Base-by-base conservation (phyloP, 257 asterid species). In the Ilex aquifolium region DNA sequence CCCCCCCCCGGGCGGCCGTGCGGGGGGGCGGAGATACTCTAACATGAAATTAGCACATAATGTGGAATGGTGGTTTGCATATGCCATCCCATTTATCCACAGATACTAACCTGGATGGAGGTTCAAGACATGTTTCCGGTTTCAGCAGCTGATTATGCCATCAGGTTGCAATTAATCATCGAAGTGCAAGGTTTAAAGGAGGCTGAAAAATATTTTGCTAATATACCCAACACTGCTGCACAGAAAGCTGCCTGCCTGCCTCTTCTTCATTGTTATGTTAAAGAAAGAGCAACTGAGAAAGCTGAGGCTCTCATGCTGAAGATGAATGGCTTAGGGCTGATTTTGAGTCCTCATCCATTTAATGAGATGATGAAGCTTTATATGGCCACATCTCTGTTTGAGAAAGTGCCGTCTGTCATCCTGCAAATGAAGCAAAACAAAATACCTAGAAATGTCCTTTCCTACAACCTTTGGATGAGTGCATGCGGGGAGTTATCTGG, bases 351-450 rank as follows among this genome's bases (percentile, higher is more conserved):
- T 67, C 80, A 78, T 62, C 72, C 64, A 0, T 78, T 64, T 58
- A 74, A 78, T 63, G 80, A 72, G 55, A 78, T 78, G 77, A 74
- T 78, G 83, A 78, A 78, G 69, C 83, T 78, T 62, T 78, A 78
- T 60, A 71, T 68, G 52, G 77, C 77, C 27, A 71, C 83, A 42
- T 70, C 73, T 52, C 73, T 57, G 63, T 60, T 55, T 42, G 62
- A 59, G 56, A 78, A 78, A 64, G 75, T 68, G 31, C 62, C 61
- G 57, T 68, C 75, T 13, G 77, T 74, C 65, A 71, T 78, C 44
- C 60, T 52, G 49, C 77, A 56, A 56, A 78, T 78, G 83, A 78
- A 74, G 61, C 68, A 71, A 62, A 74, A 74, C 65, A 61, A 53
- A 30, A 74, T 78, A 14, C 72, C 75, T 31, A 11, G 65, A 60